A percentile compares a stretch with the other conserved stretches of the same genome.
These are phyloP conservation scores for Pichia occidentalis DNA, from an alignment of 805 yeast genomes.

Conservation along the genomic window DNA sequence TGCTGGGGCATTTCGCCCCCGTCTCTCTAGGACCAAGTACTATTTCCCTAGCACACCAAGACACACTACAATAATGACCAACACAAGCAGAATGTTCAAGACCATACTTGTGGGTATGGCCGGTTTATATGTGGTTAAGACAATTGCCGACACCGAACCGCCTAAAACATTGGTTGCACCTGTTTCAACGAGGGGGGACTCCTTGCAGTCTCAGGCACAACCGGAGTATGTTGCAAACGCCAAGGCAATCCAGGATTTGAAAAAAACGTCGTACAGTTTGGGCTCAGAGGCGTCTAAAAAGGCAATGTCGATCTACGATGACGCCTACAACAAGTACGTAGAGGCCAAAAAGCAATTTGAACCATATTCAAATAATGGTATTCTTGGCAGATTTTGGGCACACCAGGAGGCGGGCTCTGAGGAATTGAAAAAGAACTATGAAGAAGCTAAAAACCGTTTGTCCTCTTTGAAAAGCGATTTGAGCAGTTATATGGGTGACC, in stretches of 20 bases:
- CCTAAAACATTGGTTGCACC: not conserved
- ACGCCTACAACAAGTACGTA: slow-evolving; percentile 22
- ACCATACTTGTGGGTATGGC: slow-evolving; percentile 23
- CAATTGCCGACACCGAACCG: slow-evolving; percentile 2
- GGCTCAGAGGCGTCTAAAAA: slow-evolving; percentile 12
- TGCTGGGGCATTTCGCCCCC: too few relatives aligned
- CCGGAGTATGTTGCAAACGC: not conserved
- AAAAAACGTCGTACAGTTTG: not conserved
- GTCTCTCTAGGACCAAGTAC: too few relatives aligned
- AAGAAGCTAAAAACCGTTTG: slow-evolving; percentile 11
- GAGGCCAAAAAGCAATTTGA: slow-evolving; percentile 31
- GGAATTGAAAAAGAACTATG: slow-evolving; percentile 11
- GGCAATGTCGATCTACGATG: slow-evolving; percentile 19
- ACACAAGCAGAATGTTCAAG: slow-evolving; percentile 28
- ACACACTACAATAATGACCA: slow-evolving; percentile 89
- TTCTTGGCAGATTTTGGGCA: slow-evolving; percentile 11
- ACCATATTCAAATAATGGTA: slow-evolving; percentile 29
- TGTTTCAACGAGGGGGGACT: not conserved
- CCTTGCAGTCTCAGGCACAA: not conserved
- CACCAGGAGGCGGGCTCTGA: slow-evolving; percentile 28
- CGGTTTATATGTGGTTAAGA: slow-evolving; percentile 20
- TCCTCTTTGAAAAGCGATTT: slow-evolving; percentile 13
- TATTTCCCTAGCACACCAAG: too few relatives aligned
- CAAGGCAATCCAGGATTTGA: slow-evolving; percentile 4
- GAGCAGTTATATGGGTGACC: slow-evolving; percentile 3